A percentile compares a stretch with the other conserved stretches of the same genome.
phyloP scores from a whole-genome alignment of 2,329 filamentous ascomycete genomes.

The Cladosporium cucumerinum region DNA sequence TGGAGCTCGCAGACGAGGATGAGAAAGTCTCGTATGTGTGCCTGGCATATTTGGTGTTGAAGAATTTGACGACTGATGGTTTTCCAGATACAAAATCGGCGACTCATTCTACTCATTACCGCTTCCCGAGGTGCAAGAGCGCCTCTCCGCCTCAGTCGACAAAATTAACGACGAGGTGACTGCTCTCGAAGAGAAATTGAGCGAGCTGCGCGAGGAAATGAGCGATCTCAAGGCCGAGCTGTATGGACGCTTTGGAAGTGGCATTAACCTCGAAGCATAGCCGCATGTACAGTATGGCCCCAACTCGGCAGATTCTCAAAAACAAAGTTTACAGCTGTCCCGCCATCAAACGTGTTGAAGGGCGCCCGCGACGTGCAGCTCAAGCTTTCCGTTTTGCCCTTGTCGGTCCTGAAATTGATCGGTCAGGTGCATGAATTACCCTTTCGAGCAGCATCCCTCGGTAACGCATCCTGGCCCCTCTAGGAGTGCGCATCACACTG shows the following conservation, averaged over 20 bases:
- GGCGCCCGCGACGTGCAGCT: conserved; percentile 2
- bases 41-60: not conserved
- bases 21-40: conserved; percentile 78
- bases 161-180: conserved; percentile 74
- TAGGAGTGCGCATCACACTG: conserved; percentile 6
- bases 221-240: conserved; percentile 82
- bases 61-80: not conserved
- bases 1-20: conserved; percentile 94
- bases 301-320: conserved; percentile 9
- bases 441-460: conserved; percentile 1
- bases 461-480: conserved; percentile 15
- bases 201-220: conserved; percentile 79
- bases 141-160: conserved; percentile 69
- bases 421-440: conserved; percentile 8
- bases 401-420: conserved; percentile 11
- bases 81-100: conserved; percentile 82
- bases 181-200: conserved; percentile 71
- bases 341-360: conserved; percentile 2
- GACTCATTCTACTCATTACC: conserved; percentile 90
- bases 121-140: conserved; percentile 78
- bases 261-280: conserved; percentile 93
- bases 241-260: conserved; percentile 91
- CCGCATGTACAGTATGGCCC: not conserved
- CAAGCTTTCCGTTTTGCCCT: conserved; percentile 9
- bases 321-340: conserved; percentile 11